phyloP scores from a whole-genome alignment of 306 rosid genomes.

The Elaeagnus macrophylla region DNA sequence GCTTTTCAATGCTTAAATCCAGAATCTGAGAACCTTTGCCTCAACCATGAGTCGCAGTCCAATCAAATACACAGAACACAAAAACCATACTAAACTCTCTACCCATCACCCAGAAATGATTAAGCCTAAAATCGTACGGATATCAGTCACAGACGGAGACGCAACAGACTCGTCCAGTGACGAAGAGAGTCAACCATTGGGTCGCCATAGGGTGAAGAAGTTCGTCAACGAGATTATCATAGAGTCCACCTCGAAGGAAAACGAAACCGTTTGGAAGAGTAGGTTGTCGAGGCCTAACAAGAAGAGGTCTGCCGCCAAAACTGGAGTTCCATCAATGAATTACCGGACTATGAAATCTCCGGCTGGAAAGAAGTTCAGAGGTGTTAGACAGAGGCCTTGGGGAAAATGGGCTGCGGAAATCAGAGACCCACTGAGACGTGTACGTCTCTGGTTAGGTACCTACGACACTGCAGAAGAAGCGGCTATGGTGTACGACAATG shows the following conservation, averaged over 20 bases:
- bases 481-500: slow-evolving; percentile 86
- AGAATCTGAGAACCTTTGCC: slow-evolving; percentile 20
- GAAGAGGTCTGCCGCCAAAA: slow-evolving; percentile 1
- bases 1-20: slow-evolving; percentile 1
- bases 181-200: slow-evolving; percentile 16
- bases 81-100: slow-evolving; percentile 34
- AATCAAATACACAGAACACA: slow-evolving; percentile 41
- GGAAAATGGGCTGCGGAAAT: slow-evolving; percentile 99
- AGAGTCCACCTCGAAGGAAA: slow-evolving; percentile 22
- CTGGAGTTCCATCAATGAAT: slow-evolving; percentile 3
- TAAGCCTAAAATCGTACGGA: slow-evolving; percentile 41
- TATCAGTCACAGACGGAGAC: slow-evolving; percentile 53
- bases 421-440: slow-evolving; percentile 80
- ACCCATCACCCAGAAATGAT: slow-evolving; percentile 7
- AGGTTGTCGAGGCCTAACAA: slow-evolving; percentile 22
- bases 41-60: slow-evolving; percentile 20
- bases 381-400: slow-evolving; percentile 97
- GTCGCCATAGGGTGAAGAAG: slow-evolving; percentile 40
- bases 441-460: slow-evolving; percentile 88
- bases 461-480: slow-evolving; percentile 94
- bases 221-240: slow-evolving; percentile 64
- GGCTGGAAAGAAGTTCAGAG: slow-evolving; percentile 58
- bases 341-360: slow-evolving; percentile 15
- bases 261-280: slow-evolving; percentile 23
- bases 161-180: slow-evolving; percentile 92